Evolutionary conservation across 1,284 basidiomycete genomes (phyloP).

Genomic region (Leccinum fuscescens): DNA sequence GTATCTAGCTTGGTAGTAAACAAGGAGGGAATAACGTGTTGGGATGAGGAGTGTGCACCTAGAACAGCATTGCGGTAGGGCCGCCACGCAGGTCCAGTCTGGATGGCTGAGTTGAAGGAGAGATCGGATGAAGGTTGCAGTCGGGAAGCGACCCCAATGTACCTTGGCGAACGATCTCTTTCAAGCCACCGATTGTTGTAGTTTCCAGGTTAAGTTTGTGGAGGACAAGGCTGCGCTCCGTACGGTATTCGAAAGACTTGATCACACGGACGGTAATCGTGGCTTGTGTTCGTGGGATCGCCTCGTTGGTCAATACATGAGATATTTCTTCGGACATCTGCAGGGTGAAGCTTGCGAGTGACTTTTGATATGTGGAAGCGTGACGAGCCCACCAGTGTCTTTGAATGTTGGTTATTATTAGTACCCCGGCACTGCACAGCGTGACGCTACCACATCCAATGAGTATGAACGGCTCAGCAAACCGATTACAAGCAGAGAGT

Average conservation of each 20-base stretch:
- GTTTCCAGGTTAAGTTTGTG: slow-evolving; percentile 78
- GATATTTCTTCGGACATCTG: slow-evolving; percentile 44
- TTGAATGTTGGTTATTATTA: too few relatives aligned
- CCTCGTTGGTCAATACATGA: slow-evolving; percentile 62
- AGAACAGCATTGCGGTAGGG: slow-evolving; percentile 73
- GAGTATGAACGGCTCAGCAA: slow-evolving; percentile 11
- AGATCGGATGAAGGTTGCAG: slow-evolving; percentile 11
- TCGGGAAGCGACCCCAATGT: slow-evolving; percentile 16
- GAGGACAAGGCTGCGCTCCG: slow-evolving; percentile 85
- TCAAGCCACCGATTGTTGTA: slow-evolving; percentile 76
- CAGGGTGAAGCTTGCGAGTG: slow-evolving; percentile 14
- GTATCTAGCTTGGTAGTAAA: slow-evolving; percentile 60
- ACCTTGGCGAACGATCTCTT: slow-evolving; percentile 69
- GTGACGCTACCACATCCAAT: slow-evolving; percentile 7
- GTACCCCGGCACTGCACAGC: too few relatives aligned
- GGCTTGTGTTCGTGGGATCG: slow-evolving; percentile 68
- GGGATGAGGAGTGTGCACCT: slow-evolving; percentile 45
- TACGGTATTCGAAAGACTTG: slow-evolving; percentile 93
- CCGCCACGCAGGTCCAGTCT: slow-evolving; percentile 79
- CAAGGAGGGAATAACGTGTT: neutral
- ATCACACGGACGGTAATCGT: slow-evolving; percentile 91
- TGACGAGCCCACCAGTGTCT: too few relatives aligned
- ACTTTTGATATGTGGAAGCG: neutral
- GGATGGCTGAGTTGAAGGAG: slow-evolving; percentile 51
- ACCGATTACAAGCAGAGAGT: slow-evolving; percentile 12